Evolutionary conservation across 768 basidiomycete genomes (phyloP), one percentile per base, ranked within the genome.

Genomic region (Fistulinella prunicolor): DNA sequence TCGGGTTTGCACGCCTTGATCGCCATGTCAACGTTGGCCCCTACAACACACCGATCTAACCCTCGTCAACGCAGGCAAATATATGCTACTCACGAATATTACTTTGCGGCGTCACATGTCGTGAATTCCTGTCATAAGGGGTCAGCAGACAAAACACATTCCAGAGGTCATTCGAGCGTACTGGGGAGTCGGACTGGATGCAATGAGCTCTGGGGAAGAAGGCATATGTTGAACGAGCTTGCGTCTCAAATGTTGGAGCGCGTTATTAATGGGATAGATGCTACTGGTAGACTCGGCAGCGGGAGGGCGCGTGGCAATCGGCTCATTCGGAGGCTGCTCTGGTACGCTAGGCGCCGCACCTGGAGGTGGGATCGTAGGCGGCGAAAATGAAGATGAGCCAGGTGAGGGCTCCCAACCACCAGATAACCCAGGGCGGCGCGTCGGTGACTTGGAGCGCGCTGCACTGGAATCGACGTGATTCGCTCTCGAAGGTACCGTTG

Each of bases 1-100:
- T 93, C 89, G 5, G 80, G 77, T 40, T 78, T 76, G 58, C 89
- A 93, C 2, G 85, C 86, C 44, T 73, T 78, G 53, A 89, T 76
- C 9, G 87, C 87, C 72, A 82, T 77, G 24, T 83, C 76, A 39
- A 86, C 85, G 48, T 87, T 89, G 6, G 77, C 83, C 76, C 62
- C 56, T 57, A 41, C 30, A 16, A 54, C 14, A 23, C 47, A 17
- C 44, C 1, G 10, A 21, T 51, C 44, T 51, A 30, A 42, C 9
- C 13, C 26, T 17, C 20, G 19, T 13, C 4, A n/a, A 9, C 6
- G 20, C 40, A 28, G 20, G 17, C 7, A 4, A 24, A 38, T 21
- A 16, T 3, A 17, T 9, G 38, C 28, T 12, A 50, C 71, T 22
- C 46, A 78, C 77, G 61, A 38, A 79, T 79, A 46, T 69, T 67